These are phyloP conservation scores for Blepharisma japonicum DNA, from an alignment of 73 alveolate genomes.

Conservation along the genomic window DNA sequence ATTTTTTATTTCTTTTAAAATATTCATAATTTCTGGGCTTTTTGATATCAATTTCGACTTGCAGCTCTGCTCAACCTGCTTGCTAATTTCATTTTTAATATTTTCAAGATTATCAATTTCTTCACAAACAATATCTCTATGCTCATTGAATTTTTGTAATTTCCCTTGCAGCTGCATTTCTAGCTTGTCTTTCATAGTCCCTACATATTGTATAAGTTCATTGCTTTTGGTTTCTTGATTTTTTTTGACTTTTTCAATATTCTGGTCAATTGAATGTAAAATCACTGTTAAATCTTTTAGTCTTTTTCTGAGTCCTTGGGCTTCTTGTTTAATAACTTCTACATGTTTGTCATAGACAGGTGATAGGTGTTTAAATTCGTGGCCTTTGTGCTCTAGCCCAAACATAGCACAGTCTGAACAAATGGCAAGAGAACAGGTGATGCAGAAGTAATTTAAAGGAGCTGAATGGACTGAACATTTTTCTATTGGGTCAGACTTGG, in stretches of 20 bases:
- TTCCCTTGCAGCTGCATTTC: slow-evolving; percentile 63
- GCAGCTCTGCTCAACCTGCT: slow-evolving; percentile 35
- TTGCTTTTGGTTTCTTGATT: slow-evolving; percentile 82
- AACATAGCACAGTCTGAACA: slow-evolving; percentile 98
- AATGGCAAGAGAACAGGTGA: slow-evolving; percentile 83
- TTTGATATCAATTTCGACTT: slow-evolving; percentile 60
- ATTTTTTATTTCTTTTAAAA: slow-evolving; percentile 45
- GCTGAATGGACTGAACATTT: slow-evolving; percentile 78
- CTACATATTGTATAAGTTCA: slow-evolving; percentile 77
- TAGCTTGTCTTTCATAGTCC: slow-evolving; percentile 57
- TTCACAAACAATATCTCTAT: slow-evolving; percentile 43
- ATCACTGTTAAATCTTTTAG: neutral
- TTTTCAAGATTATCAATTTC: slow-evolving; percentile 38
- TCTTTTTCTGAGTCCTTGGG: slow-evolving; percentile 52
- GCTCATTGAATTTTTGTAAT: slow-evolving; percentile 33
- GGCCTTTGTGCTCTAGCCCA: slow-evolving; percentile 83
- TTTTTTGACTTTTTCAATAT: slow-evolving; percentile 44
- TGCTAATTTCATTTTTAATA: slow-evolving; percentile 28
- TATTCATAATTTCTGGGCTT: slow-evolving; percentile 40
- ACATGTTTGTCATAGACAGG: slow-evolving; percentile 68
- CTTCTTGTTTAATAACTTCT: slow-evolving; percentile 63
- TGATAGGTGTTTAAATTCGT: slow-evolving; percentile 81
- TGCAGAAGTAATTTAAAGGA: slow-evolving; percentile 83
- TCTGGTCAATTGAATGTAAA: neutral
- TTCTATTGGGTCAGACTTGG: slow-evolving; percentile 49